Base-by-base conservation (phyloP, 2,329 filamentous ascomycete species). In the Alternaria hordeiaustralica region DNA sequence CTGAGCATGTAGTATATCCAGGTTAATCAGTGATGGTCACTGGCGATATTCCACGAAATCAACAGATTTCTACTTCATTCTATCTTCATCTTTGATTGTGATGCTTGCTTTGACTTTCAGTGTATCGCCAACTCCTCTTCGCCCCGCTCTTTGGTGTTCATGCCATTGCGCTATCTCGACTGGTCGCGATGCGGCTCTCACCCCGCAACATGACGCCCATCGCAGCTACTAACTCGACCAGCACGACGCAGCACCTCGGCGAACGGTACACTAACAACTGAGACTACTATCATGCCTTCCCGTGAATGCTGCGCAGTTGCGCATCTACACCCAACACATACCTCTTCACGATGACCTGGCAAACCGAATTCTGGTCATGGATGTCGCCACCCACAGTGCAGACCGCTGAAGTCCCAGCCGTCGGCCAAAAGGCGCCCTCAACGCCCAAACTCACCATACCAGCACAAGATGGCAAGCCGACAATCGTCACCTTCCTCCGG, bases 401-500 rank as follows among this genome's bases (percentile, higher is more conserved):
- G 13, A 68, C 67, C 11, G 80, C 82, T 6, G 77, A 84, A 2
- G 71, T 81, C 11, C 89, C 88, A 10, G 76, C 82, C 56, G 80
- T 88, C 28, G 88, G 87, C 64, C 76, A 83, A 33, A 81, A 83
- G 64, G 89, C 89, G 1, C 90, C 89, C 1, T 82, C 81, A 6
- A 84, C 86, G 26, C 68, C 82, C 25, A 82, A 84, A 63, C 80
- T 92, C 6, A 73, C 75, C 8, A 78, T 91, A n/a, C 85, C 86
- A 1, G 79, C 82, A 1, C 78, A 82, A 23, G 71, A 82, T 68
- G 78, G 77, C 23, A 88, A 86, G 70, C 87, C 88, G 1, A 87
- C 86, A 0, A 75, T 93, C 2, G 79, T 93, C 20, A 85, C 88
- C 15, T 93, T 93, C 72, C 83, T 93, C 6, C 84, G 91, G 33